Conservation (phyloP, 345 rosid genomes). For the Citrus sp. region DNA sequence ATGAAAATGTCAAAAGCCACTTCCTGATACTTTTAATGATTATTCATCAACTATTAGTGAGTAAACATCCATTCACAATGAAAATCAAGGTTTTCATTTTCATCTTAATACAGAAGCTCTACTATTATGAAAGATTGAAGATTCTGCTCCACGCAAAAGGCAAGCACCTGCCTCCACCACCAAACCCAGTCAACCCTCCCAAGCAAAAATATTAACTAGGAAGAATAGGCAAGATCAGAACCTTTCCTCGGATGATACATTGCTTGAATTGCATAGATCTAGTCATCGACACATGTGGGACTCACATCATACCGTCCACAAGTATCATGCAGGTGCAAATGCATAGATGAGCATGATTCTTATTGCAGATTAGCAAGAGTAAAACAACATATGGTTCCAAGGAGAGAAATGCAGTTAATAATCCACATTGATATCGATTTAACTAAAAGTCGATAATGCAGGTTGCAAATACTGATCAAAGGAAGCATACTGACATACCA, state of each 20-base stretch:
- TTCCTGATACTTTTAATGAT: not conserved
- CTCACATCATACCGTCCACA: not conserved
- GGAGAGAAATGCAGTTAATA: not conserved
- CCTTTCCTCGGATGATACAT: not conserved
- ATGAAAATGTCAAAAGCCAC: not conserved
- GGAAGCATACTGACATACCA: constrained; percentile 34
- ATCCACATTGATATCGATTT: not conserved
- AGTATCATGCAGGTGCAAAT: not conserved
- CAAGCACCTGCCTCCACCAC: not conserved
- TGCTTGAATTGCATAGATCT: not conserved
- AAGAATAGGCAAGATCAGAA: not conserved
- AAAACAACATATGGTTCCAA: not conserved
- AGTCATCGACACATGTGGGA: not conserved
- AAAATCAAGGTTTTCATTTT: not conserved
- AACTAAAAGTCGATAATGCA: not conserved
- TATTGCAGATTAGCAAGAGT: not conserved
- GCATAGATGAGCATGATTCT: not conserved
- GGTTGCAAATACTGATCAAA: not conserved
- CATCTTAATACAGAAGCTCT: not conserved
- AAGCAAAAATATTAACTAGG: not conserved
- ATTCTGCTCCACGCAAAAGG: not conserved
- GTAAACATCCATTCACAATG: not conserved
- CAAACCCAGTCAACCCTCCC: not conserved
- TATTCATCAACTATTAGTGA: not conserved
- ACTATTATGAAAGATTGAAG: not conserved